phyloP scores from a whole-genome alignment of 768 basidiomycete genomes.

The Russula compacta region DNA sequence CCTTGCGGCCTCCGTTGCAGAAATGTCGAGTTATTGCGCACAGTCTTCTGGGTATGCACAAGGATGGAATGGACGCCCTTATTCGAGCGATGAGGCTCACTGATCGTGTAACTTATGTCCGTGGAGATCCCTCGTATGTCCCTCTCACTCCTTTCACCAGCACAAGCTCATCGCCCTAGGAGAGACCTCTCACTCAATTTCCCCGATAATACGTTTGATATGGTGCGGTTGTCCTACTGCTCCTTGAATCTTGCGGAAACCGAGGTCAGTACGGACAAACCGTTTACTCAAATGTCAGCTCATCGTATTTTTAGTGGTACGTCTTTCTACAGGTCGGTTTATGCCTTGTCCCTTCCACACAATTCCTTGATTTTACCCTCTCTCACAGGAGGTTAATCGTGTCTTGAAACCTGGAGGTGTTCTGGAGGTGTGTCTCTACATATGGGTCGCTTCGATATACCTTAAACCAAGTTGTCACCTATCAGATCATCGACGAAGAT shows the following conservation, averaged over 20 bases:
- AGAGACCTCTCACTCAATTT: not conserved
- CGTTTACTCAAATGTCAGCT: not conserved
- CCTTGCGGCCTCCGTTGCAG: not conserved
- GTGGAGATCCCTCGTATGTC: conserved; percentile 12
- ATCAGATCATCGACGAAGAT: conserved; percentile 65
- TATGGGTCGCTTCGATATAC: not conserved
- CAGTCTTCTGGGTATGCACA: conserved; percentile 4
- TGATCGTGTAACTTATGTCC: conserved; percentile 7
- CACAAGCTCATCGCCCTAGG: not conserved
- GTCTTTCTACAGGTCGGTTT: conserved; percentile 12
- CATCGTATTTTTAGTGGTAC: conserved; percentile 10
- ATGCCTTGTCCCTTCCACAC: not conserved
- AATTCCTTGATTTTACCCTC: conserved; percentile 15
- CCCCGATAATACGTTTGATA: conserved; percentile 13
- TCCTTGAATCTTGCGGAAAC: conserved; percentile 17
- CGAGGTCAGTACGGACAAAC: conserved; percentile 5
- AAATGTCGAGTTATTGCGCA: conserved; percentile 9
- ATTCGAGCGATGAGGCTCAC: not conserved
- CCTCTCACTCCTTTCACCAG: not conserved
- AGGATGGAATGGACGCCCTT: not conserved
- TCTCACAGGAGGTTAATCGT: conserved; percentile 52
- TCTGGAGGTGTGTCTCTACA: conserved; percentile 44
- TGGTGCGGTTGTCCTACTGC: conserved; percentile 17
- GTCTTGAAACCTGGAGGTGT: conserved; percentile 53
- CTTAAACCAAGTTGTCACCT: not conserved